Evolutionary conservation across 768 basidiomycete species (phyloP).

Genomic region (Scleroderma bovista): DNA sequence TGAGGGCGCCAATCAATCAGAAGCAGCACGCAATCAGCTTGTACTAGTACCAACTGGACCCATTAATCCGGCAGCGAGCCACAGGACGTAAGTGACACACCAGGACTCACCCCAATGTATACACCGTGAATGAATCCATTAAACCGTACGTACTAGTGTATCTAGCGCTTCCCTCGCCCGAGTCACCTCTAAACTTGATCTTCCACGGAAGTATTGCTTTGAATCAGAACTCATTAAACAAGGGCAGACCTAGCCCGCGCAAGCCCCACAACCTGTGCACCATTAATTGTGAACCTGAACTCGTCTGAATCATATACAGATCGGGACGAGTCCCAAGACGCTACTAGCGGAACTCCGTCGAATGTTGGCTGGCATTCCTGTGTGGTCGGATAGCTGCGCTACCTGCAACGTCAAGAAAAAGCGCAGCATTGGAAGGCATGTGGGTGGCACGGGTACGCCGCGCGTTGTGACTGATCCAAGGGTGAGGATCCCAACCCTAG

Average conservation of each 20-base stretch:
- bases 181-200: conserved; percentile 7
- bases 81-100: conserved; percentile 27
- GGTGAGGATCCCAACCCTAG: conserved; percentile 26
- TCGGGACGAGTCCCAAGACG: conserved; percentile 8
- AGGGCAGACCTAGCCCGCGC: conserved; percentile 15
- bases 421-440: conserved; percentile 22
- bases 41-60: conserved; percentile 12
- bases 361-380: conserved; percentile 10
- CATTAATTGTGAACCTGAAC: conserved; percentile 10
- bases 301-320: conserved; percentile 11
- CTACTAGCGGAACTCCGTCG: conserved; percentile 10
- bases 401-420: conserved; percentile 24
- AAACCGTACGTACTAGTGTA: conserved; percentile 7
- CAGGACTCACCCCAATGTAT: conserved; percentile 19
- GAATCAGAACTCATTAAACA: conserved; percentile 16
- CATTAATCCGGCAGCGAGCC: conserved; percentile 26
- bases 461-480: conserved; percentile 32
- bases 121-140: conserved; percentile 21
- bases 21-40: conserved; percentile 5
- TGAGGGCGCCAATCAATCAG: conserved; percentile 16
- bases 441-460: conserved; percentile 30
- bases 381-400: conserved; percentile 15
- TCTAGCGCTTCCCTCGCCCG: conserved; percentile 10
- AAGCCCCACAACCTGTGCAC: conserved; percentile 27
- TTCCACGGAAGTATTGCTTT: conserved; percentile 10